Evolutionary conservation across 257 asterid genomes (phyloP).

Genomic region (Fraxinus pennsylvanica): DNA sequence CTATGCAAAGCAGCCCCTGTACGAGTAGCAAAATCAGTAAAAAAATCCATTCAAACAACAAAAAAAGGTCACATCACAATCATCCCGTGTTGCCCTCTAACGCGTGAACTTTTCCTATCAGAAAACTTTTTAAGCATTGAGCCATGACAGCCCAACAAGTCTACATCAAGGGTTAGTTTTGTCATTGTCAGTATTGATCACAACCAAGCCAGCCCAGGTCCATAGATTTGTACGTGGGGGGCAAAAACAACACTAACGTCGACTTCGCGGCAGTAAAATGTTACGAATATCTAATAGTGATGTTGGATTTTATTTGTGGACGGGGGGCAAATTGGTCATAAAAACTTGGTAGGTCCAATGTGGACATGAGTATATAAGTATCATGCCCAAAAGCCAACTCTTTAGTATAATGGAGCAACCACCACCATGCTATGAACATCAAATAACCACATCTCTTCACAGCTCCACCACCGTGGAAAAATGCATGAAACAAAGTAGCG

Average conservation of each 20-base stretch:
- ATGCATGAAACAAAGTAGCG: neutral
- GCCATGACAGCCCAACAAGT: neutral
- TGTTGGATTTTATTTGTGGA: neutral
- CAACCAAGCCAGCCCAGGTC: neutral
- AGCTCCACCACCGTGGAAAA: neutral
- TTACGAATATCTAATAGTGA: too few relatives aligned
- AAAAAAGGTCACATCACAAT: constrained; percentile 40
- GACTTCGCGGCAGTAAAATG: too few relatives aligned
- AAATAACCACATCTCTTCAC: neutral
- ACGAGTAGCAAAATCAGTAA: too few relatives aligned
- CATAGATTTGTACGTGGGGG: neutral
- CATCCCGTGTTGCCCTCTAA: constrained; percentile 45
- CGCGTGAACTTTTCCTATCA: constrained; percentile 41
- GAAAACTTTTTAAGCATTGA: constrained; percentile 25
- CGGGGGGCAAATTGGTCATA: constrained; percentile 26
- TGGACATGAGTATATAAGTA: constrained; percentile 16
- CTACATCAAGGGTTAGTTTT: neutral
- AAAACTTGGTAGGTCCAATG: neutral
- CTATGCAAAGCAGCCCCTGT: too few relatives aligned
- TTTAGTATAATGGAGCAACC: constrained; percentile 41
- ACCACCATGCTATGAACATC: constrained; percentile 35
- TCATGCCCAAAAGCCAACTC: neutral
- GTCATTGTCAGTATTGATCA: constrained; percentile 2
- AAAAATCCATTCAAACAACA: constrained; percentile 22
- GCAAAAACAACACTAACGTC: too few relatives aligned